A percentile compares a stretch with the other conserved stretches of the same genome.
phyloP scores from a whole-genome alignment of 371 early-diverging fungal species.

The Mortierella sp. region DNA sequence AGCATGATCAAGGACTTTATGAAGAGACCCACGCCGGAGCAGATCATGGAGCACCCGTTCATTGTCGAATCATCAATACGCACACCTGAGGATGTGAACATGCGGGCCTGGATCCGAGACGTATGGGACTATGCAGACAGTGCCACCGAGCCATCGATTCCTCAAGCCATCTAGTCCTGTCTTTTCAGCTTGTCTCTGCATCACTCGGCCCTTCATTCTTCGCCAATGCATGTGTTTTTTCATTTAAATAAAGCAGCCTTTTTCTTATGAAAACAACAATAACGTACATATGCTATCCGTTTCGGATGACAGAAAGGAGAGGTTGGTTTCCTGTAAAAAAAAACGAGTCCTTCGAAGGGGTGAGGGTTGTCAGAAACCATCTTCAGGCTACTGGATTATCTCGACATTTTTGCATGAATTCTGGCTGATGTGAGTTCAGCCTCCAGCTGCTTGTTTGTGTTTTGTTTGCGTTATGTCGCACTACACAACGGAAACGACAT shows the following conservation, averaged over 20 bases:
- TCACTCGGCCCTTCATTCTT: background rate
- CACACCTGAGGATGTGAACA: conserved; percentile 48
- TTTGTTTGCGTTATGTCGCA: no score
- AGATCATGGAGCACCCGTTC: conserved; percentile 78
- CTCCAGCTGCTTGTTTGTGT: no score
- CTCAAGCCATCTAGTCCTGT: background rate
- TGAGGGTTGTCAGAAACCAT: no score
- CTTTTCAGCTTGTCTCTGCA: background rate
- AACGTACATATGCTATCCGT: background rate
- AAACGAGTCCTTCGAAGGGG: background rate
- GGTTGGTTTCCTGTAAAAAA: background rate
- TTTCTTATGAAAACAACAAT: background rate
- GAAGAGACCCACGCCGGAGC: conserved; percentile 82
- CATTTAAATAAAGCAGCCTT: background rate
- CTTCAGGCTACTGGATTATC: no score
- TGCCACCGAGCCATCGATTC: conserved; percentile 5
- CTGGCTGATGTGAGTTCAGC: no score
- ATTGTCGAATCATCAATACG: conserved; percentile 59
- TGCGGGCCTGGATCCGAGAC: conserved; percentile 52
- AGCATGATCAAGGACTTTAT: conserved; percentile 87
- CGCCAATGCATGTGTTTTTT: background rate
- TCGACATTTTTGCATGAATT: no score
- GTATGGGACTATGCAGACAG: conserved; percentile 42
- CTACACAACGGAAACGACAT: no score
- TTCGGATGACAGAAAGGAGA: background rate